A percentile compares a stretch with the other conserved stretches of the same genome.
These are phyloP conservation scores for Marchantia polymorpha DNA, from an alignment of 225 moss, liverwort and hornwort genomes.

Conservation along the genomic window DNA sequence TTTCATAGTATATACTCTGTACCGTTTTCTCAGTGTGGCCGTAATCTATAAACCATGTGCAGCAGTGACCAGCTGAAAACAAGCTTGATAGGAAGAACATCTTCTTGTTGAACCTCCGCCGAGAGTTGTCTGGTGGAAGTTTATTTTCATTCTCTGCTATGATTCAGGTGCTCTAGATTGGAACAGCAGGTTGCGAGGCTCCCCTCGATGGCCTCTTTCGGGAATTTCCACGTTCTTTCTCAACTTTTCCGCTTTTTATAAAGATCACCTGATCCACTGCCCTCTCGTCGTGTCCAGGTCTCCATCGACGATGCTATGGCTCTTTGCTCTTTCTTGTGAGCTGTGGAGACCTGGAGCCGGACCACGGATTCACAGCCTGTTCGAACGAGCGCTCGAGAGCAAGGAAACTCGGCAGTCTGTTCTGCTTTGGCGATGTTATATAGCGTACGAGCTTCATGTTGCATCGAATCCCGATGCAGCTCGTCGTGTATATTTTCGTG, in stretches of 20 bases:
- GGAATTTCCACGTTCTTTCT: neutral
- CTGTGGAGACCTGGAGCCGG: conserved; percentile 47
- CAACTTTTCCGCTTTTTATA: neutral
- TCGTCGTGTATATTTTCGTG: conserved; percentile 94
- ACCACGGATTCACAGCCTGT: conserved; percentile 76
- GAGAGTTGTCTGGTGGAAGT: too few relatives aligned
- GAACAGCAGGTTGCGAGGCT: neutral
- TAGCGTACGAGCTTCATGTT: conserved; percentile 77
- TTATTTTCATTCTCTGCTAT: neutral
- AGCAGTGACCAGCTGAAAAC: too few relatives aligned
- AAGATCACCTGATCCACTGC: neutral
- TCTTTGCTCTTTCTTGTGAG: conserved; percentile 79
- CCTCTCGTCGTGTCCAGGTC: conserved; percentile 35
- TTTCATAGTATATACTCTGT: neutral
- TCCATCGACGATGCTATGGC: conserved; percentile 79
- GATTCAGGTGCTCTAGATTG: neutral
- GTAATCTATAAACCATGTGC: too few relatives aligned
- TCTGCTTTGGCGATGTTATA: conserved; percentile 81
- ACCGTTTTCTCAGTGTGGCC: too few relatives aligned
- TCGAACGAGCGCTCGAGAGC: conserved; percentile 82
- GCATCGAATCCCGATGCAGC: conserved; percentile 66
- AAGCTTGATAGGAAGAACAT: too few relatives aligned
- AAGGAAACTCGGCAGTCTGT: conserved; percentile 85
- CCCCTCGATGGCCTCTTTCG: neutral
- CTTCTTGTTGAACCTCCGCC: too few relatives aligned